Base-by-base conservation (phyloP, 75 land plant genomes). In the Sequoia sempervirens region DNA sequence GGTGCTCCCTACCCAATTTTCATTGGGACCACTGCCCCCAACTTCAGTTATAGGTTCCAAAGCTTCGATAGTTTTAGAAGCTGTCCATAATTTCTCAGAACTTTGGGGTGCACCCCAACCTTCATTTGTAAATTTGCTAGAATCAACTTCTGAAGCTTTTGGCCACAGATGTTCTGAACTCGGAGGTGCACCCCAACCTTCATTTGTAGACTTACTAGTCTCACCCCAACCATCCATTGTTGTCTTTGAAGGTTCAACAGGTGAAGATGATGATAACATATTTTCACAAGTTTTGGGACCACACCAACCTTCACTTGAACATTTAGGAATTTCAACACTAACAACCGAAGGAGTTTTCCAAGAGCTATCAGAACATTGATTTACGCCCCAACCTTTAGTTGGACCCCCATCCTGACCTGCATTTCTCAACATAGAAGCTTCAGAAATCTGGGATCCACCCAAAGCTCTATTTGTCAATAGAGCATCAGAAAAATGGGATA, bases 71-170 rank as follows among this genome's bases (percentile, higher is more conserved):
- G 58, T 17, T 32, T 38, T 46, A 8, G 40, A 30, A 52, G 37
- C 12, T 54, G 40, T 54, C 82, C 82, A 53, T 81, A 38, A 34
- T 52, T 52, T 81, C 36, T 81, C 82, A 26, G 82, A 52, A 36
- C 40, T 81, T 81, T 50, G 82, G 52, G 80, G 38, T 52, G 26
- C 82, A 54, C 82, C 64, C 82, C 82, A 81, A 54, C 82, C 82
- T 32, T 81, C 82, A 81, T 52, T 81, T 52, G n/a, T 50, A 54
- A 46, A 28, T 54, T 53, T 81, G 34, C 12, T 47, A 53, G 64
- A 9, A 1, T 53, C 82, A 34, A 36, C 82, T 47, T 45, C 36
- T 52, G 64, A 81, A 36, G 23, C 34, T 45, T 20, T 5, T 54
- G 40, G 9, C 82, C 82, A 81, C 30, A 17, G 17, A 47, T 34